Evolutionary conservation across 192 early-diverging fungal genomes (phyloP).

Genomic region (Gigaspora rosea): DNA sequence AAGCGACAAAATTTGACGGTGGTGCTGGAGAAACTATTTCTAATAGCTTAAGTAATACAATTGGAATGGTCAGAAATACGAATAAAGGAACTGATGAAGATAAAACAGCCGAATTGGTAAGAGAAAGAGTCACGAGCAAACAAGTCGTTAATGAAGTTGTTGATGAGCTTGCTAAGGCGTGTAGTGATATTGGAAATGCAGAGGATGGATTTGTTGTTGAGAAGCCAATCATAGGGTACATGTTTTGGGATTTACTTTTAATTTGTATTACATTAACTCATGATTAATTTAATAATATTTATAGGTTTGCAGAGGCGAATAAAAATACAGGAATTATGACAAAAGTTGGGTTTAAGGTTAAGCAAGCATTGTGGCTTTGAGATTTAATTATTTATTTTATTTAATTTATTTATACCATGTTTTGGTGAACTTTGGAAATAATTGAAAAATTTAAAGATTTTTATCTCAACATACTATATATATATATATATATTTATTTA

Average conservation of each 20-base stretch:
- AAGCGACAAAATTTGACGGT: constrained; percentile 34
- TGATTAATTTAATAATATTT: constrained; percentile 1
- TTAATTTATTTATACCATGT: no score
- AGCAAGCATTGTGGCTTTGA: constrained; percentile 47
- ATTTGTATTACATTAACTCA: not conserved
- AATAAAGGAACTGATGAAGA: not conserved
- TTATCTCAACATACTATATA: no score
- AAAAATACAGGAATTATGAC: constrained; percentile 44
- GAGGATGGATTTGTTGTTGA: constrained; percentile 36
- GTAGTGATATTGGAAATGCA: constrained; percentile 23
- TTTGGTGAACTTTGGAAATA: no score
- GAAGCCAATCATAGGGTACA: constrained; percentile 46
- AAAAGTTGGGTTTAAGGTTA: constrained; percentile 44
- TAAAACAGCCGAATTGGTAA: constrained; percentile 1
- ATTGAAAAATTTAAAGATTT: no score
- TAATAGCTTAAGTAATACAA: not conserved
- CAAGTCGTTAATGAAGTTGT: constrained; percentile 43
- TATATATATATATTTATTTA: no score
- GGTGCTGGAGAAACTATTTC: not conserved
- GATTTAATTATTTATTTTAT: no score
- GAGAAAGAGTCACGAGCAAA: constrained; percentile 28
- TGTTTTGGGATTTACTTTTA: not conserved
- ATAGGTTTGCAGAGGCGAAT: constrained; percentile 43
- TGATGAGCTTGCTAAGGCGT: constrained; percentile 34
- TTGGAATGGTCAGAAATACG: no score